These are phyloP conservation scores for Kondoa subrosea DNA, from an alignment of 768 basidiomycete species.

Conservation along the genomic window DNA sequence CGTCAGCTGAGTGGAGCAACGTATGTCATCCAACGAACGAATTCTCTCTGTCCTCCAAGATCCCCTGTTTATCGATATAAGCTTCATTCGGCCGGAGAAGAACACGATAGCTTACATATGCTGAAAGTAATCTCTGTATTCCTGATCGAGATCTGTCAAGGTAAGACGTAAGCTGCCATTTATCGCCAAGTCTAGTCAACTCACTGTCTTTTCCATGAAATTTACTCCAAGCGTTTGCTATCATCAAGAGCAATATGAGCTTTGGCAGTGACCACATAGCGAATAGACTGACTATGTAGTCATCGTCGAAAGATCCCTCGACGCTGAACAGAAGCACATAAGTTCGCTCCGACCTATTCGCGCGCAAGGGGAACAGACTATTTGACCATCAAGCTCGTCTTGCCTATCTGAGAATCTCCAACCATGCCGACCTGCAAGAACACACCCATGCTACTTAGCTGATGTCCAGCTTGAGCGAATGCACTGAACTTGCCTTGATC, in stretches of 20 bases:
- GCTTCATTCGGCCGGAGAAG: neutral
- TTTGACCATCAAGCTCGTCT: slow-evolving; percentile 98
- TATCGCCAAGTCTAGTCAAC: neutral
- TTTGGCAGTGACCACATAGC: no score
- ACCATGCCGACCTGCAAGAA: slow-evolving; percentile 82
- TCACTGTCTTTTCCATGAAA: slow-evolving; percentile 92
- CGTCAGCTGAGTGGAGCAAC: slow-evolving; percentile 11
- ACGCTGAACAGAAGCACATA: slow-evolving; percentile 35
- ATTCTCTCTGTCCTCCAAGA: slow-evolving; percentile 61
- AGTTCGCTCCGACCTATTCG: neutral
- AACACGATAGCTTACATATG: slow-evolving; percentile 65
- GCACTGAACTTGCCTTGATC: slow-evolving; percentile 13
- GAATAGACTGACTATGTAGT: slow-evolving; percentile 99
- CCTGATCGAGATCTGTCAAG: slow-evolving; percentile 58
- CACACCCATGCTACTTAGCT: no score
- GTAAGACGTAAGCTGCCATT: neutral
- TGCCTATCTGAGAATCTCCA: slow-evolving; percentile 96
- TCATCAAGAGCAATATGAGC: slow-evolving; percentile 11
- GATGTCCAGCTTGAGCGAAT: neutral
- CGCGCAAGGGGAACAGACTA: slow-evolving; percentile 35
- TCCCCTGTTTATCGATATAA: slow-evolving; percentile 10
- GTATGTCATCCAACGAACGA: slow-evolving; percentile 39
- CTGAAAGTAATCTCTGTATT: slow-evolving; percentile 98
- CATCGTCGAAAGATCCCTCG: slow-evolving; percentile 58
- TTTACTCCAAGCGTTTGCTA: slow-evolving; percentile 55